Evolutionary conservation across 2,329 filamentous ascomycete species (phyloP).

Genomic region (Beauveria bassiana): DNA sequence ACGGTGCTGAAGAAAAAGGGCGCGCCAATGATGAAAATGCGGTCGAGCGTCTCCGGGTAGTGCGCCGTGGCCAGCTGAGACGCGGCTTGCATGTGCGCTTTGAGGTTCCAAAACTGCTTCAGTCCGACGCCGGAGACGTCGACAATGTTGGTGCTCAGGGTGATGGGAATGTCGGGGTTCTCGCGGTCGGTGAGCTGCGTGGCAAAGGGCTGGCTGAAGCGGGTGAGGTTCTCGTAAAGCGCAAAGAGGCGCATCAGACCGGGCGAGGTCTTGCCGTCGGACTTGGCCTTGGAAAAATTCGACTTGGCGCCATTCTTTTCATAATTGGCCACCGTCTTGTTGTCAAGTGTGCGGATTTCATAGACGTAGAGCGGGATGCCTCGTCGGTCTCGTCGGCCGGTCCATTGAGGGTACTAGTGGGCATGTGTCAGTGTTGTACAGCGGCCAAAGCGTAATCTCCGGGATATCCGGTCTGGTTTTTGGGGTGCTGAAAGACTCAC

Average conservation of each 20-base stretch:
- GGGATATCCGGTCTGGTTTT: background rate
- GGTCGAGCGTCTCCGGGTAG: slow-evolving; percentile 82
- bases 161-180: slow-evolving; percentile 74
- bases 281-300: slow-evolving; percentile 52
- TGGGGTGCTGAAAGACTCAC: slow-evolving; percentile 37
- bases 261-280: slow-evolving; percentile 58
- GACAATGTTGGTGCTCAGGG: slow-evolving; percentile 89
- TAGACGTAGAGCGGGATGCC: slow-evolving; percentile 91
- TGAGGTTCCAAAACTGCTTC: slow-evolving; percentile 94
- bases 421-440: background rate
- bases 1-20: slow-evolving; percentile 87
- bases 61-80: slow-evolving; percentile 83
- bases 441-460: background rate
- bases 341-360: slow-evolving; percentile 75
- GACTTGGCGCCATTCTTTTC: slow-evolving; percentile 56
- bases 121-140: slow-evolving; percentile 83
- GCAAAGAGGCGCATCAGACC: slow-evolving; percentile 83
- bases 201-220: slow-evolving; percentile 80
- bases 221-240: slow-evolving; percentile 85
- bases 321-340: slow-evolving; percentile 72
- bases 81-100: slow-evolving; percentile 88
- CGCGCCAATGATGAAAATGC: slow-evolving; percentile 70
- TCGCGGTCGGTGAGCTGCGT: slow-evolving; percentile 66
- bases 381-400: slow-evolving; percentile 78
- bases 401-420: slow-evolving; percentile 84